Base-by-base conservation (phyloP, 2,329 filamentous ascomycete genomes). In the Akanthomyces dipterigenus region DNA sequence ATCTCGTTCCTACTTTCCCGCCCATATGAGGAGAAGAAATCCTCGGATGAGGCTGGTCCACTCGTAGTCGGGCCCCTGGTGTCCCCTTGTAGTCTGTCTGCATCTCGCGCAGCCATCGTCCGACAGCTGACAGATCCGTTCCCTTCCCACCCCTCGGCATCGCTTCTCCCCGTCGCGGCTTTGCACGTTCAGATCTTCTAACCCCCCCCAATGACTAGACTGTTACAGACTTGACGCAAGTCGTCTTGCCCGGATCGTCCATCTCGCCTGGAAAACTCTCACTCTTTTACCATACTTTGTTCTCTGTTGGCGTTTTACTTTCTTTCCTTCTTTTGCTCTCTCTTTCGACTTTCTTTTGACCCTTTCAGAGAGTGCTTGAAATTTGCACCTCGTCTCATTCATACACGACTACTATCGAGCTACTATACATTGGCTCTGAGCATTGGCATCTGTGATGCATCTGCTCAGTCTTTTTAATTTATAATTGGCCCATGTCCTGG, bases 301-400 rank as follows among this genome's bases (percentile, higher is more conserved):
- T 64, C 59, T 64, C 63, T 57, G 51, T 63, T 57, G 60, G 62
- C 64, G 62, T 64, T 63, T 63, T 60, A 58, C 55, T 55, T 55
- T 46, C 55, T 50, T 42, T 40, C 60, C 50, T 62, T 56, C 55
- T 55, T 60, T 28, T 62, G 34, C 14, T 50, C 28, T 59, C 48
- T 18, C 20, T 43, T 16, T 46, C 18, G 43, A 48, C 40, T 56
- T 24, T 63, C 48, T 24, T 43, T 11, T 61, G n/a, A 34, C 36
- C 18, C 42, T 45, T 49, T 62, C 64, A 56, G 45, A 62, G 24
- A 61, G 11, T 55, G 36, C 63, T 28, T 55, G 40, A 18, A 3
- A 5, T 46, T 22, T n/a, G 4, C 38, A 24, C 18, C 22, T 14
- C 16, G 12, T n/a, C 6, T 26, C 20, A 50, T 6, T 16, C 24